A percentile compares a stretch with the other conserved stretches of the same genome.
phyloP scores from a whole-genome alignment of 2,329 filamentous ascomycete species.

The Aspergillus ibericus region DNA sequence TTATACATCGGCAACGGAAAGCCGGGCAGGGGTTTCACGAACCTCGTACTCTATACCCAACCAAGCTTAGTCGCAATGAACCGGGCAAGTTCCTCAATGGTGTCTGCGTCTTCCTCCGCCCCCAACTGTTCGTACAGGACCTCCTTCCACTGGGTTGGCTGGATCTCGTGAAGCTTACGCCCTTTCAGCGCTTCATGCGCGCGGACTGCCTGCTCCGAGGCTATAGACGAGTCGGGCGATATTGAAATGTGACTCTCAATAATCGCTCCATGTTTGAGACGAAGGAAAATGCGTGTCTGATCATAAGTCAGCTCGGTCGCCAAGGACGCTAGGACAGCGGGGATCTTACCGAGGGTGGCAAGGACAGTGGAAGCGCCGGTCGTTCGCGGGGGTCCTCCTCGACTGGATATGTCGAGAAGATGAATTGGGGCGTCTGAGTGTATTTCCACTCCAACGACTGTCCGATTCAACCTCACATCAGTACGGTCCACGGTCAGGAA shows the following conservation, averaged over 20 bases:
- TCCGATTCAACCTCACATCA: not conserved
- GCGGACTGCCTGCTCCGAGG: constrained; percentile 34
- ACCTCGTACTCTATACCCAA: constrained; percentile 8
- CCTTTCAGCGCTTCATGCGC: constrained; percentile 37
- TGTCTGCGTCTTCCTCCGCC: constrained; percentile 13
- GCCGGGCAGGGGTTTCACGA: not conserved
- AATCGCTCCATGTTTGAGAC: constrained; percentile 42
- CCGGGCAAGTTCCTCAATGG: constrained; percentile 24
- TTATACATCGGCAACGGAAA: not conserved
- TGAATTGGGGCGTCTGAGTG: constrained; percentile 82
- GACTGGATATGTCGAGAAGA: constrained; percentile 63
- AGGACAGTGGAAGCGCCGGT: constrained; percentile 50
- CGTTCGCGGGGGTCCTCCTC: constrained; percentile 60
- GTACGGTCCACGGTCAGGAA: not conserved
- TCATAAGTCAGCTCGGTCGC: not conserved
- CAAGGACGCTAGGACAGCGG: not conserved
- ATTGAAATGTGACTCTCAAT: constrained; percentile 42
- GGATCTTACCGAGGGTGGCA: constrained; percentile 49
- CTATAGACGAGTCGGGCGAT: constrained; percentile 33
- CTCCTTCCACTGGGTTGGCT: constrained; percentile 28
- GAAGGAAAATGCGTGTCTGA: constrained; percentile 45
- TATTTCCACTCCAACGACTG: constrained; percentile 68
- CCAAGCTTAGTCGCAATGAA: constrained; percentile 31
- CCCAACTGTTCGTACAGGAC: constrained; percentile 22
- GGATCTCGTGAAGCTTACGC: constrained; percentile 52